Evolutionary conservation across 108 stramenopile species (phyloP).

Genomic region (Cyclotella baltica): DNA sequence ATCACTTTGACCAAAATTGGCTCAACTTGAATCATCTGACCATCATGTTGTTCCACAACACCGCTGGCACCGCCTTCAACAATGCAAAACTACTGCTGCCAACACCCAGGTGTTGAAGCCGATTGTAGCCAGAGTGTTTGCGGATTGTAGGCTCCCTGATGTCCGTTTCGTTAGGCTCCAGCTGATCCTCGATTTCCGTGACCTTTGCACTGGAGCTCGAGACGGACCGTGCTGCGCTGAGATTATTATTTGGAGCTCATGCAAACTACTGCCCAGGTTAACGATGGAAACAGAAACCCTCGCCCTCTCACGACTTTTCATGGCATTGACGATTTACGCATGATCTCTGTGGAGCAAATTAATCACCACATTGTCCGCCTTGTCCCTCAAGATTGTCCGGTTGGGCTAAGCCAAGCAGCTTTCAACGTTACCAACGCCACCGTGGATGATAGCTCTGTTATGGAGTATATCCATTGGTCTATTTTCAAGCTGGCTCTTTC

Average conservation of each 20-base stretch:
- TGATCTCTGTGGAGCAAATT: neutral
- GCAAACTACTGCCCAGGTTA: neutral
- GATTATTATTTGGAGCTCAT: too few relatives aligned
- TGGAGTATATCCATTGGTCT: too few relatives aligned
- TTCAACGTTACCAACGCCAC: neutral
- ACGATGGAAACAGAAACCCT: neutral
- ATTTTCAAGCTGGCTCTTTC: too few relatives aligned
- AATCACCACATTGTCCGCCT: neutral
- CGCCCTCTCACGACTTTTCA: neutral
- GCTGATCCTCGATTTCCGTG: too few relatives aligned
- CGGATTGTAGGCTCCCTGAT: neutral
- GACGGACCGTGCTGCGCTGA: neutral
- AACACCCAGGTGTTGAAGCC: neutral
- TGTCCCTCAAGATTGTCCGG: too few relatives aligned
- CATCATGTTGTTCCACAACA: neutral
- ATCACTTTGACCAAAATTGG: too few relatives aligned
- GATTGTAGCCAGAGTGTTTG: too few relatives aligned
- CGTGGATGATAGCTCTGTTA: neutral
- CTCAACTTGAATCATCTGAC: neutral
- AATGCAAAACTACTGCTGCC: too few relatives aligned
- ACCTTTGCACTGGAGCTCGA: too few relatives aligned
- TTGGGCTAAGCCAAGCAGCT: neutral
- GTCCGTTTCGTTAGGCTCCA: slow-evolving; percentile 1
- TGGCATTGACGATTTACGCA: neutral
- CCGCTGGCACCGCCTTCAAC: too few relatives aligned